Base-by-base conservation (phyloP, 2,329 filamentous ascomycete genomes). In the Colletotrichum trifolii region DNA sequence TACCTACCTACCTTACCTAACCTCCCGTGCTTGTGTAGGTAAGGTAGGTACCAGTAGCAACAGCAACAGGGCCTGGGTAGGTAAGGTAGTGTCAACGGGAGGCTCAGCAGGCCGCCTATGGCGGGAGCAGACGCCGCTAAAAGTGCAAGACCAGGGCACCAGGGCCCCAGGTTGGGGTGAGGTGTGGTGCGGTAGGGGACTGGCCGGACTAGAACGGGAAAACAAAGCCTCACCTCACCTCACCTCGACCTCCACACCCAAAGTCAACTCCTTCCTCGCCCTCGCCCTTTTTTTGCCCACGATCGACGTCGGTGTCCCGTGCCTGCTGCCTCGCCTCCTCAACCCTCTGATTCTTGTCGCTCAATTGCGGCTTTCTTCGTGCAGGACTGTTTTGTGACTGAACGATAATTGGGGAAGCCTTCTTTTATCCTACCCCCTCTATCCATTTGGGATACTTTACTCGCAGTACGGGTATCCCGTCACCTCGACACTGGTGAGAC, bases 201-300 rank as follows among this genome's bases (percentile, higher is more conserved):
- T 45, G 54, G 48, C 54, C 33, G 38, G 46, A 64, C 40, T 52
- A 48, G 43, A 55, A 54, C 54, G 56, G 70, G 73, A 79, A 78
- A 78, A 76, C 77, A 77, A 79, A 79, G 77, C 78, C 77, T 80
- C 78, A 78, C 72, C 73, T 72, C 61, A 64, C 61, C 57, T 65
- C 47, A 56, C 52, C 72, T 66, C 73, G 71, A 74, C 75, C 68
- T 75, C 72, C 70, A 69, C 70, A 64, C 67, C 68, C 69, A 69
- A 71, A 70, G 68, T 56, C 61, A 60, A 67, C 64, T 68, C 73
- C 69, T 74, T 68, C 64, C 54, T 57, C 60, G 65, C 67, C 68
- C 68, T 74, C 71, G 72, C 72, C 72, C 70, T 73, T 70, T 65
- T 68, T 67, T 66, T 69, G 64, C 59, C 66, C 56, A 67, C 63